Conservation (phyloP, 441 rosid genomes). For the Aquilaria agallochum region DNA sequence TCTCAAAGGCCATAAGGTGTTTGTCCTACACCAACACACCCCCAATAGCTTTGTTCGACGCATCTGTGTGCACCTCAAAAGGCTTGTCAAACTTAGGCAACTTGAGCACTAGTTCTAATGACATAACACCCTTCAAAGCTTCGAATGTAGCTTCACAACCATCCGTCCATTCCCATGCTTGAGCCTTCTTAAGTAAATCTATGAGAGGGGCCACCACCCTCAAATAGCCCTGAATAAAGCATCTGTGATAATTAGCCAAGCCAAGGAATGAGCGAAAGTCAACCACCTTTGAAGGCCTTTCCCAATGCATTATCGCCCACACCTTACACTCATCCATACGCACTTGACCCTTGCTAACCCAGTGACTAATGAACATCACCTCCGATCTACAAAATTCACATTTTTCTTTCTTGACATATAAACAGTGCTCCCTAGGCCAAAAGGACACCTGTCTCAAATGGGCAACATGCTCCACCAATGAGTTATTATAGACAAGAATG, state of each 20-base stretch:
- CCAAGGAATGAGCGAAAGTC: not conserved
- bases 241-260: not conserved
- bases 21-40: conserved; percentile 8
- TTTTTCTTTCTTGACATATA: not conserved
- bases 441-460: not conserved
- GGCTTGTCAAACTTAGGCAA: too few relatives aligned
- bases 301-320: not conserved
- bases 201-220: not conserved
- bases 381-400: not conserved
- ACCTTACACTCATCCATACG: not conserved
- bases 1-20: conserved; percentile 1
- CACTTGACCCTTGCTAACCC: not conserved
- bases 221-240: not conserved
- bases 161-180: not conserved
- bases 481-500: not conserved
- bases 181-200: not conserved
- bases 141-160: not conserved
- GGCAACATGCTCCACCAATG: not conserved
- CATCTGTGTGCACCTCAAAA: not conserved
- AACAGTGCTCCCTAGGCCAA: not conserved
- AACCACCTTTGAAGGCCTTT: not conserved
- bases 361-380: not conserved
- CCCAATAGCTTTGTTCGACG: conserved; percentile 2
- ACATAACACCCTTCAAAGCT: not conserved
- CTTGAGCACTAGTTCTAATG: too few relatives aligned